These are phyloP conservation scores for Paramecium bursaria DNA, from an alignment of 73 alveolate species.

Conservation along the genomic window DNA sequence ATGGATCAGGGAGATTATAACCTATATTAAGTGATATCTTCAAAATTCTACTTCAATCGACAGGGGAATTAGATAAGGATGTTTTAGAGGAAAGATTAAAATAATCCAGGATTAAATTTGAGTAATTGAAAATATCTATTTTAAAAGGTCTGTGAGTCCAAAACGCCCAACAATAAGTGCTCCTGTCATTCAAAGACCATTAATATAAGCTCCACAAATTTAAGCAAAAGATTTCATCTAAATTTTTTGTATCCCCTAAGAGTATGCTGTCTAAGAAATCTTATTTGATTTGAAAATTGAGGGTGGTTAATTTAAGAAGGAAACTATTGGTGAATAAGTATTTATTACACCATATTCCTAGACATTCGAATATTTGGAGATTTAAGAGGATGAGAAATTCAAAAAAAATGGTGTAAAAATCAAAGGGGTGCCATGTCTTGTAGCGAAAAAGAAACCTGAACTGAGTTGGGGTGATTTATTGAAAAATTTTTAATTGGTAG, in stretches of 20 bases:
- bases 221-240: neutral
- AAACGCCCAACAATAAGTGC: neutral
- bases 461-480: slow-evolving; percentile 15
- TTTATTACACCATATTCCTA: no score
- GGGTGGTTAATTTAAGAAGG: slow-evolving; percentile 20
- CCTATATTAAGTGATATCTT: slow-evolving; percentile 41
- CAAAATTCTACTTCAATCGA: neutral
- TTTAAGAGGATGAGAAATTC: neutral
- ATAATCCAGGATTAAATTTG: neutral
- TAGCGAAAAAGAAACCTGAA: slow-evolving; percentile 1
- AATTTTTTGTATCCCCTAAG: slow-evolving; percentile 18
- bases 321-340: neutral
- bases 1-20: slow-evolving; percentile 7
- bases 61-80: slow-evolving; percentile 24
- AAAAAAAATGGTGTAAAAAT: slow-evolving; percentile 14
- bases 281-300: slow-evolving; percentile 18
- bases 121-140: neutral
- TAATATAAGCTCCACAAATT: slow-evolving; percentile 3
- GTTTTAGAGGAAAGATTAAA: slow-evolving; percentile 34
- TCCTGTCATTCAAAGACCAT: neutral
- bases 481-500: slow-evolving; percentile 1
- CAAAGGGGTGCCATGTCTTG: slow-evolving; percentile 36
- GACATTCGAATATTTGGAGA: slow-evolving; percentile 59
- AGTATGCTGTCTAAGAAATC: neutral
- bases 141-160: neutral